Percentiles rank a stretch among this genome's conserved stretches.
phyloP scores from a whole-genome alignment of 148 eudicot genomes.

The Chenopodium suecicum region DNA sequence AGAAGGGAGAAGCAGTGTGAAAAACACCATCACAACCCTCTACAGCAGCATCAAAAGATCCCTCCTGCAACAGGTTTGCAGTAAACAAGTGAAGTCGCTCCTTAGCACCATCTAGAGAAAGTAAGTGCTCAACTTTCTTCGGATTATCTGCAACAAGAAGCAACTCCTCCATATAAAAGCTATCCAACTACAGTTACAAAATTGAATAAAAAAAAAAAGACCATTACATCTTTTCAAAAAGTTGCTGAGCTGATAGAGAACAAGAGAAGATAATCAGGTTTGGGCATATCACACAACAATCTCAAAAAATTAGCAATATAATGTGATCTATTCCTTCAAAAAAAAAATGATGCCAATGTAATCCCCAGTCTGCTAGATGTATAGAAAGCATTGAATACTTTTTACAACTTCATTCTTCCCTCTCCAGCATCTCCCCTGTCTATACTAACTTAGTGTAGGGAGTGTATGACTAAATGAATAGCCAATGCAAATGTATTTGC shows the following conservation, averaged over 20 bases:
- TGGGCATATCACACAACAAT: background rate
- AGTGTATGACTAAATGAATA: background rate
- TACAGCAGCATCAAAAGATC: conserved; percentile 50
- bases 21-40: conserved; percentile 57
- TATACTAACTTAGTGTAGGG: no score
- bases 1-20: conserved; percentile 56
- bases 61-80: conserved; percentile 51
- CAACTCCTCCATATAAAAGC: background rate
- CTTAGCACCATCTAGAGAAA: conserved; percentile 52
- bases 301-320: background rate
- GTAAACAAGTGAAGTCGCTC: conserved; percentile 50
- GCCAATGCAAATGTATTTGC: background rate
- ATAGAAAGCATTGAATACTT: no score
- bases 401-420: no score
- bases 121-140: conserved; percentile 49
- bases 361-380: background rate
- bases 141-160: conserved; percentile 36
- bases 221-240: background rate
- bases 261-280: background rate
- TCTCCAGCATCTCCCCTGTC: no score
- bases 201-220: no score
- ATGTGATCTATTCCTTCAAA: background rate
- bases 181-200: background rate
- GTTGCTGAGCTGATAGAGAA: background rate
- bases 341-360: background rate